Base-by-base conservation (phyloP, 441 rosid species). In the Corymbia citriodora region DNA sequence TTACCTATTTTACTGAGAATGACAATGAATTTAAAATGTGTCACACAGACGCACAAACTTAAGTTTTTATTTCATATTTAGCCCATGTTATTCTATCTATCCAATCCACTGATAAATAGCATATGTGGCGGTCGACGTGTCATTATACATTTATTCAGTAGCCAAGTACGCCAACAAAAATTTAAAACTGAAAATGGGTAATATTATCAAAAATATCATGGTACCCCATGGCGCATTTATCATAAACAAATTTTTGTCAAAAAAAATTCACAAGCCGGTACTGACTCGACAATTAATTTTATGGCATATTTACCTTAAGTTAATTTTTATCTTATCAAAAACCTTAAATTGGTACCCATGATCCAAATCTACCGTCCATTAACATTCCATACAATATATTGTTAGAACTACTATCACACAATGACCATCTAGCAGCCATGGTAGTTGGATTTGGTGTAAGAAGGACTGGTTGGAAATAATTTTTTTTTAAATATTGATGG, bases 401-500 rank as follows among this genome's bases (percentile, higher is more conserved):
- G 2, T 18, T 33, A 70, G 23, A 70, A 33, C 25, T 33, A 25
- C 1, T 5, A 1, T 18, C 48, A 70, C 48, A 10, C 48, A 33
- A 70, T 18, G 25, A 70, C 33, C 11, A 14, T 74, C 50, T 9
- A 74, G 2, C 5, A 5, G n/a, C 17, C n/a, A 1, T 40, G 50
- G 14, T 19, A 21, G 9, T 11, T 74, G 29, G 16, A 40, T 74
- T 40, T 2, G 29, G 9, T 40, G 9, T 36, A 36, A 0, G 16
- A 40, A 7, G 5, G 50, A 74, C 83, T 36, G 1, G 11, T 10
- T 10, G 36, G 25, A 72, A n/a, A n/a, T n/a, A n/a, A 33, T 2
- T 0, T 1, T 10, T 36, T 72, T 17, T 72, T 10, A 1, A 0
- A 29, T 3, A 0, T 74, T 0, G 1, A 74, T 6, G 0, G 50